A percentile compares a stretch with the other conserved stretches of the same genome.
These are phyloP conservation scores for Torulaspora indica DNA, from an alignment of 805 yeast genomes.

Conservation along the genomic window DNA sequence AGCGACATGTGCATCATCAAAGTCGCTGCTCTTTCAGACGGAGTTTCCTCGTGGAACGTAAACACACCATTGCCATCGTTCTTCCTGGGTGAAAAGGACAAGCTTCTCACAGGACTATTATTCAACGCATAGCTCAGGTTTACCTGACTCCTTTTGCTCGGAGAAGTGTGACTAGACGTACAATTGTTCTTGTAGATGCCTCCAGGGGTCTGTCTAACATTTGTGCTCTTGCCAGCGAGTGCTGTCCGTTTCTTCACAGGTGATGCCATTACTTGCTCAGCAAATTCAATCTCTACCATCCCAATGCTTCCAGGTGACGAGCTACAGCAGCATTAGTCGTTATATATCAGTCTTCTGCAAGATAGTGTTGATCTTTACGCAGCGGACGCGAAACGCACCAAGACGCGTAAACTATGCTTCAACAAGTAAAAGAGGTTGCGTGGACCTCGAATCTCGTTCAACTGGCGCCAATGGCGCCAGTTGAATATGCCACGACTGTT, in stretches of 20 bases:
- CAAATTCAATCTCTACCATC: neutral
- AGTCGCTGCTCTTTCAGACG: slow-evolving; percentile 16
- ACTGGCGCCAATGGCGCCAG: neutral
- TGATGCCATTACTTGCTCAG: slow-evolving; percentile 14
- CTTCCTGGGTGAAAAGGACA: slow-evolving; percentile 7
- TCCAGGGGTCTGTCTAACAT: slow-evolving; percentile 13
- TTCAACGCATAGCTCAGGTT: slow-evolving; percentile 15
- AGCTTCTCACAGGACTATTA: slow-evolving; percentile 19
- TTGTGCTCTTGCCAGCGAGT: slow-evolving; percentile 23
- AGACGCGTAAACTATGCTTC: slow-evolving; percentile 4
- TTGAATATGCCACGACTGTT: neutral
- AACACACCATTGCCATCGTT: slow-evolving; percentile 9
- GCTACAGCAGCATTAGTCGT: neutral
- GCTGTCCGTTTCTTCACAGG: slow-evolving; percentile 25
- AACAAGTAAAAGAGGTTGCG: too few species aligned
- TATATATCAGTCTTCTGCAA: neutral
- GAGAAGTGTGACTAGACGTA: slow-evolving; percentile 8
- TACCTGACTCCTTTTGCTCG: slow-evolving; percentile 16
- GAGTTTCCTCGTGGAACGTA: slow-evolving; percentile 24
- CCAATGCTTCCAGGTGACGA: neutral
- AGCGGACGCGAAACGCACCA: slow-evolving; percentile 3
- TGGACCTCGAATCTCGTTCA: neutral
- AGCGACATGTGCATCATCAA: slow-evolving; percentile 24
- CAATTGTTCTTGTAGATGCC: slow-evolving; percentile 9
- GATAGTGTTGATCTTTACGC: neutral